Percentiles rank a stretch among this genome's conserved stretches.
Evolutionary conservation across 2,329 filamentous ascomycete species (phyloP).

Genomic region (Pseudogymnoascus sp.): DNA sequence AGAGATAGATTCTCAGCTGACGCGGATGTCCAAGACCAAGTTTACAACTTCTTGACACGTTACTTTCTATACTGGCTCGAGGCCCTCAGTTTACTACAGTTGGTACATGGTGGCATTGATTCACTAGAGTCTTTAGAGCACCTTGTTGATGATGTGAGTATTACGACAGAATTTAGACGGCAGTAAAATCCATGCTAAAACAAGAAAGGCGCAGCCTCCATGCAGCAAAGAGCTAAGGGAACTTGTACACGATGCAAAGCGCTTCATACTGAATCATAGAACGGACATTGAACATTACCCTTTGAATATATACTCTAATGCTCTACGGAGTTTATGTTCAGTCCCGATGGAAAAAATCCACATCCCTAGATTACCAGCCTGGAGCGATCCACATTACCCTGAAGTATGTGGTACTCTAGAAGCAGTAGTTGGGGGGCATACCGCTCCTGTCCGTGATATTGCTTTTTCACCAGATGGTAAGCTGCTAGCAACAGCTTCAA

Average conservation of each 20-base stretch:
- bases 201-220: background rate
- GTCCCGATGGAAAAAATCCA: background rate
- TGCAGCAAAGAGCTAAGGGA: background rate
- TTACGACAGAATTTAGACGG: background rate
- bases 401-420: background rate
- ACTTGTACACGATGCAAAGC: background rate
- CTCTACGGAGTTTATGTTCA: slow-evolving; percentile 22
- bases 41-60: slow-evolving; percentile 16
- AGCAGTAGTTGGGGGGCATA: slow-evolving; percentile 18
- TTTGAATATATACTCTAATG: slow-evolving; percentile 26
- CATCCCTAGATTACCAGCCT: background rate
- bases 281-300: slow-evolving; percentile 21
- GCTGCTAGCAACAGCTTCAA: background rate
- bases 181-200: background rate
- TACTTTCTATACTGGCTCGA: slow-evolving; percentile 25
- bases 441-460: background rate
- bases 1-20: background rate
- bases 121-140: slow-evolving; percentile 13
- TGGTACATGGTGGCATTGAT: slow-evolving; percentile 11
- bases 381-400: background rate
- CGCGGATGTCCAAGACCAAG: slow-evolving; percentile 5
- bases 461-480: background rate
- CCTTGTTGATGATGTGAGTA: slow-evolving; percentile 9
- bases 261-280: background rate
- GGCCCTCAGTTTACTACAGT: slow-evolving; percentile 18